Percentiles rank a stretch among this genome's conserved stretches.
Evolutionary conservation across 164 flowering plant species (phyloP).

Genomic region (Dillenia suffruticosa): DNA sequence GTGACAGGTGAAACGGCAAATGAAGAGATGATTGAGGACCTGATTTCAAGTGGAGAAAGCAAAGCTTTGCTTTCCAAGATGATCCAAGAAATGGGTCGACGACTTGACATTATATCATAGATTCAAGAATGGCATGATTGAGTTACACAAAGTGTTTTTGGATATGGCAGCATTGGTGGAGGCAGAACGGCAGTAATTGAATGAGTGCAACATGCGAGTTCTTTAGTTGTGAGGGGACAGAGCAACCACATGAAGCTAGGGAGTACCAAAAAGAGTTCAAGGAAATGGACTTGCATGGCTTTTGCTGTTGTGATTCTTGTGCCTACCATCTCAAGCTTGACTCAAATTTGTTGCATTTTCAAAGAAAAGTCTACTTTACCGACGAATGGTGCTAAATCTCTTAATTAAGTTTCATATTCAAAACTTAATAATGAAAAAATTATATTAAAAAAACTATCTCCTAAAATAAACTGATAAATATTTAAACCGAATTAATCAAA

Average conservation of each 20-base stretch:
- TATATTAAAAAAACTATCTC: no score
- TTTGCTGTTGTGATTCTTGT: conserved; percentile 11
- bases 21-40: conserved; percentile 17
- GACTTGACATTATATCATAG: conserved; percentile 23
- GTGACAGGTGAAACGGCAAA: conserved; percentile 12
- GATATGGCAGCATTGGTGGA: conserved; percentile 30
- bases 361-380: no score
- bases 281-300: conserved; percentile 24
- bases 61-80: conserved; percentile 21
- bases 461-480: no score
- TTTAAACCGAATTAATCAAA: no score
- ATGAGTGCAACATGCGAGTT: conserved; percentile 22
- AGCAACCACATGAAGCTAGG: conserved; percentile 9
- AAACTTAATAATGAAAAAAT: no score
- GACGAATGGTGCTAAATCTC: no score
- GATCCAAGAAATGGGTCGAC: conserved; percentile 27
- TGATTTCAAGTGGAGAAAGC: conserved; percentile 21
- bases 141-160: conserved; percentile 27
- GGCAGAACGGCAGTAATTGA: conserved; percentile 23
- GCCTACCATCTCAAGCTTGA: background rate
- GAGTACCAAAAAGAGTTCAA: conserved; percentile 17
- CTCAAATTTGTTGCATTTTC: no score
- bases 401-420: no score
- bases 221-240: conserved; percentile 17
- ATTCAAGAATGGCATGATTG: conserved; percentile 29